These are phyloP conservation scores for Parsonsia alboflavescens DNA, from an alignment of 257 asterid genomes.

Conservation along the genomic window DNA sequence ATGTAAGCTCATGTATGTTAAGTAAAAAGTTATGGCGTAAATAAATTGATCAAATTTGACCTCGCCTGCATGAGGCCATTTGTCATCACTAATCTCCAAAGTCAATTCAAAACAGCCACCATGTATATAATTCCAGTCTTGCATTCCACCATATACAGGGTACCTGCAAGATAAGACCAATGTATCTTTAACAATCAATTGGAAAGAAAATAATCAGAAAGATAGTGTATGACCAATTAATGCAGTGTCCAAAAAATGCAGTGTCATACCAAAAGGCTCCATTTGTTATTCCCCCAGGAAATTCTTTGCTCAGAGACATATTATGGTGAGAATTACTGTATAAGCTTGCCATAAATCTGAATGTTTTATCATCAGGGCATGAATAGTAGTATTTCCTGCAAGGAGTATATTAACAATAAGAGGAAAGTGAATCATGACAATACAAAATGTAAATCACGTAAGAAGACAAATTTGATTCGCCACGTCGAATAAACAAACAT, in stretches of 20 bases:
- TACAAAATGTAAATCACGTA: background rate
- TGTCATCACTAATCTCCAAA: slow-evolving; percentile 85
- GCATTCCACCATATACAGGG: slow-evolving; percentile 98
- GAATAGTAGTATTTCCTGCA: slow-evolving; percentile 71
- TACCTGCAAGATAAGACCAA: slow-evolving; percentile 53
- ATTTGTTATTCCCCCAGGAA: slow-evolving; percentile 85
- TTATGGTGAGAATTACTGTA: slow-evolving; percentile 82
- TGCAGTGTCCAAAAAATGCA: background rate
- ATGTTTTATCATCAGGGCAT: slow-evolving; percentile 86
- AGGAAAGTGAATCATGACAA: background rate
- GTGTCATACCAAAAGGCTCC: slow-evolving; percentile 80
- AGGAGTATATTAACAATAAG: background rate
- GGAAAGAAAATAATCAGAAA: slow-evolving; percentile 4
- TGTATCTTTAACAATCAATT: background rate
- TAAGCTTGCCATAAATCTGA: slow-evolving; percentile 63
- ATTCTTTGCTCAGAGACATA: slow-evolving; percentile 88
- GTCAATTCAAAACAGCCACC: slow-evolving; percentile 85
- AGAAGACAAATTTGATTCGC: background rate
- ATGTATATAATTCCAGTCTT: slow-evolving; percentile 91
- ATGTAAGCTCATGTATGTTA: background rate
- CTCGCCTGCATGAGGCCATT: slow-evolving; percentile 88
- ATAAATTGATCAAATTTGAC: slow-evolving; percentile 37
- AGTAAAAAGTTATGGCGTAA: background rate
- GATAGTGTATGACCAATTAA: background rate
- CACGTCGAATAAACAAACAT: background rate